These are phyloP conservation scores for Aquilaria malaccensis DNA, from an alignment of 345 rosid genomes.

Conservation along the genomic window DNA sequence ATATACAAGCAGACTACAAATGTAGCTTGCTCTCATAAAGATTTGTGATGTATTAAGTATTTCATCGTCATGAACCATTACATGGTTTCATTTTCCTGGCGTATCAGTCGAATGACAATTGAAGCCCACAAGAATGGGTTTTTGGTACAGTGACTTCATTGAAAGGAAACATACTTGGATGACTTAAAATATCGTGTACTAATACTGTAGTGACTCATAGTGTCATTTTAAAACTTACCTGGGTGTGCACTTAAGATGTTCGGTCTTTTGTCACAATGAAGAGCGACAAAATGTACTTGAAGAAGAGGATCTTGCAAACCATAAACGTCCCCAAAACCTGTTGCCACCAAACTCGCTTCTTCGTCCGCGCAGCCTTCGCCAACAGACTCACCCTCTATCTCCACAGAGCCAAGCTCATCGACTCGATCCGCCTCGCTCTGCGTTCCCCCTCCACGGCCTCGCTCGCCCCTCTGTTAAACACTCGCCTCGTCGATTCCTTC, in stretches of 20 bases:
- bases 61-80: too few species aligned
- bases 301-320: constrained; percentile 15
- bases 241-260: constrained; percentile 7
- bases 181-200: too few species aligned
- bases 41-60: too few species aligned
- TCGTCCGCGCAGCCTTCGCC: constrained; percentile 65
- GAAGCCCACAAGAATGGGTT: too few species aligned
- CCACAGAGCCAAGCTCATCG: constrained; percentile 58
- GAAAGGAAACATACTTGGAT: too few species aligned
- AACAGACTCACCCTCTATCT: constrained; percentile 71
- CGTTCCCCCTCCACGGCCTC: constrained; percentile 41
- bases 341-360: constrained; percentile 38
- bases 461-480: constrained; percentile 29
- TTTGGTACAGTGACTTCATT: too few species aligned
- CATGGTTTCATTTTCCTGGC: too few species aligned
- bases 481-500: constrained; percentile 67
- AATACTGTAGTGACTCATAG: too few species aligned
- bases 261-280: constrained; percentile 1
- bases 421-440: constrained; percentile 59
- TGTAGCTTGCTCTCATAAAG: too few species aligned
- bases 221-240: too few species aligned
- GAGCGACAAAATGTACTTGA: constrained; percentile 28
- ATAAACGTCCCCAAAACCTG: constrained; percentile 15
- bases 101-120: too few species aligned
- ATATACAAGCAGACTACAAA: too few species aligned